Conservation (phyloP, 139 green algal species). For the Asterochloris erici region DNA sequence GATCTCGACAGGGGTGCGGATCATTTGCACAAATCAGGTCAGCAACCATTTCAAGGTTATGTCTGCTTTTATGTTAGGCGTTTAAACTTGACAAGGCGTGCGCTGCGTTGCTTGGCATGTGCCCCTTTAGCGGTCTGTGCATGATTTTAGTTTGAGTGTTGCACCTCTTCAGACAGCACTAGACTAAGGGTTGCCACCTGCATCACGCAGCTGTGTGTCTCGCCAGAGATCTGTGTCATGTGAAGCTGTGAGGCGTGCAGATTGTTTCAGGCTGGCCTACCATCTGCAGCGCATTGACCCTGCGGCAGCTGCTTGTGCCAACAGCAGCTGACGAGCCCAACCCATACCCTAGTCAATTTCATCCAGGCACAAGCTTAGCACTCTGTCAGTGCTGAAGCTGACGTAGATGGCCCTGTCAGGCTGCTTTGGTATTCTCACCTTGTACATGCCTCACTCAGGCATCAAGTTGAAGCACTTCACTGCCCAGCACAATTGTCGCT, state of each 20-base stretch:
- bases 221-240: too few relatives aligned
- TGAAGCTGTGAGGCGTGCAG: too few relatives aligned
- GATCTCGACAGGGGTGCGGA: constrained; percentile 51
- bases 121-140: neutral
- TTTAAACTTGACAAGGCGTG: neutral
- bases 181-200: too few relatives aligned
- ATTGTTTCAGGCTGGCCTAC: too few relatives aligned
- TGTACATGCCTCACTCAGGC: neutral
- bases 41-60: neutral
- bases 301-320: too few relatives aligned
- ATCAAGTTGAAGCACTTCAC: neutral
- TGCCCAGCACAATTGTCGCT: constrained; percentile 4
- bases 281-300: too few relatives aligned
- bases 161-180: neutral
- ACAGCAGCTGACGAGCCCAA: too few relatives aligned
- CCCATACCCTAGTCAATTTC: too few relatives aligned
- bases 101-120: constrained; percentile 18
- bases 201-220: too few relatives aligned
- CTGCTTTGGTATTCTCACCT: neutral
- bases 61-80: neutral
- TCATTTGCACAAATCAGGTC: constrained; percentile 65
- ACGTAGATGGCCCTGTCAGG: too few relatives aligned
- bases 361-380: too few relatives aligned
- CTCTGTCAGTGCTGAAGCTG: too few relatives aligned
- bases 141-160: neutral